A percentile compares a stretch with the other conserved stretches of the same genome.
These are phyloP conservation scores for Platismatia glauca DNA, from an alignment of 495 filamentous ascomycete genomes.

Conservation along the genomic window DNA sequence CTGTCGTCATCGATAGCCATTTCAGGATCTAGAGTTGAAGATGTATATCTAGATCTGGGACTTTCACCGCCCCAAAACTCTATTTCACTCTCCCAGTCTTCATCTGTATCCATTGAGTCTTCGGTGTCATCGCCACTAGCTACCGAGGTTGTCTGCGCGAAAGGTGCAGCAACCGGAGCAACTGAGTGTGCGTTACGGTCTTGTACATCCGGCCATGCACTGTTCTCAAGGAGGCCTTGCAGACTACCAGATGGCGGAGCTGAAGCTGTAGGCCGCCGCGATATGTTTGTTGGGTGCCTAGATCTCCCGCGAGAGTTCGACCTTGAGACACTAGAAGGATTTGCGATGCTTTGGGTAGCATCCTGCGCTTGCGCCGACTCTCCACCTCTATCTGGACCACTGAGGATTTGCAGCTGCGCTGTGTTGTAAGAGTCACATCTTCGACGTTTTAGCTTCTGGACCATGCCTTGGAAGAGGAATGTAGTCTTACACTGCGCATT, in stretches of 20 bases:
- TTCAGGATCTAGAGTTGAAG: slow-evolving; percentile 32
- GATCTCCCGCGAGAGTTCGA: slow-evolving; percentile 16
- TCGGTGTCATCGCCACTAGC: slow-evolving; percentile 33
- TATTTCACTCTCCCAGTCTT: slow-evolving; percentile 45
- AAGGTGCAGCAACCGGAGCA: slow-evolving; percentile 35
- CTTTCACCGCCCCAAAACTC: slow-evolving; percentile 54
- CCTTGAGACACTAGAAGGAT: slow-evolving; percentile 11
- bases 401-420: slow-evolving; percentile 55
- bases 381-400: slow-evolving; percentile 30
- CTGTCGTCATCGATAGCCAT: slow-evolving; percentile 28
- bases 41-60: slow-evolving; percentile 37
- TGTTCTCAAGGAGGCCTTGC: slow-evolving; percentile 6
- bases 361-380: slow-evolving; percentile 25
- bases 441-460: slow-evolving; percentile 19
- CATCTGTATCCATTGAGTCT: slow-evolving; percentile 32
- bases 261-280: slow-evolving; percentile 29
- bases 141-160: slow-evolving; percentile 31
- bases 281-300: slow-evolving; percentile 12
- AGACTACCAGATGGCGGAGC: slow-evolving; percentile 17
- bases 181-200: slow-evolving; percentile 32
- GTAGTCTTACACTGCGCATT: slow-evolving; percentile 60
- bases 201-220: slow-evolving; percentile 24
- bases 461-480: background rate
- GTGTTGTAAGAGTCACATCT: slow-evolving; percentile 80
- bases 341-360: slow-evolving; percentile 22